phyloP scores from a whole-genome alignment of 2,329 filamentous ascomycete genomes.

The Ascochyta viciae-villosae region DNA sequence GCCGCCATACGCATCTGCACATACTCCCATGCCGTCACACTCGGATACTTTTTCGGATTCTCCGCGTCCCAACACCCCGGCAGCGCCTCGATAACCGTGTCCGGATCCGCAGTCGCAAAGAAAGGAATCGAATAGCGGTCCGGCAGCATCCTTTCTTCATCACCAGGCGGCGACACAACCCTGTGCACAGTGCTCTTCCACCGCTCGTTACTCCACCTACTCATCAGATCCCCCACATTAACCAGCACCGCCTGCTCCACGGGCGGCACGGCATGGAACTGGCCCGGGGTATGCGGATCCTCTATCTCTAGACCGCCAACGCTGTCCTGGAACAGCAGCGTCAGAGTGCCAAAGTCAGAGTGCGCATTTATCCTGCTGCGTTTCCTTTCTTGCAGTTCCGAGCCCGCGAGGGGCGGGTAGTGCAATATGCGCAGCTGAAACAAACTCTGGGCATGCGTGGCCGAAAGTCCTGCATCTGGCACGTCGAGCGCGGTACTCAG shows the following conservation, averaged over 20 bases:
- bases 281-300: conserved; percentile 35
- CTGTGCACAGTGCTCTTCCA: conserved; percentile 51
- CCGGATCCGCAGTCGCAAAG: conserved; percentile 49
- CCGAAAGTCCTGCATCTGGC: conserved; percentile 22
- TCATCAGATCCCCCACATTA: conserved; percentile 52
- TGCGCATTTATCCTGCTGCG: conserved; percentile 51
- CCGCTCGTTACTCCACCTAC: conserved; percentile 48
- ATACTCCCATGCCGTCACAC: conserved; percentile 48
- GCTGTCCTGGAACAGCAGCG: conserved; percentile 52
- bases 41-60: conserved; percentile 49
- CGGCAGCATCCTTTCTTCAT: conserved; percentile 31
- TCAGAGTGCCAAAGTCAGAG: conserved; percentile 53
- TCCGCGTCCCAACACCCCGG: conserved; percentile 36
- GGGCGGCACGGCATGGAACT: conserved; percentile 39
- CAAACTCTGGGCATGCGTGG: conserved; percentile 34
- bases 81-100: conserved; percentile 50
- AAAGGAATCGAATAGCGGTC: conserved; percentile 52
- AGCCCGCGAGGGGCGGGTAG: conserved; percentile 45
- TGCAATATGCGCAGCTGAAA: conserved; percentile 50
- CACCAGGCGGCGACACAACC: conserved; percentile 40
- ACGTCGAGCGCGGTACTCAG: conserved; percentile 36
- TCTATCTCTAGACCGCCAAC: conserved; percentile 52
- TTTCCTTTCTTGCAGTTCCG: conserved; percentile 30
- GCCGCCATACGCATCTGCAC: conserved; percentile 33
- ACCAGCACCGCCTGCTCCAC: conserved; percentile 46